Evolutionary conservation across 768 basidiomycete genomes (phyloP), one percentile per base, ranked within the genome.

Genomic region (Trametes meyenii): DNA sequence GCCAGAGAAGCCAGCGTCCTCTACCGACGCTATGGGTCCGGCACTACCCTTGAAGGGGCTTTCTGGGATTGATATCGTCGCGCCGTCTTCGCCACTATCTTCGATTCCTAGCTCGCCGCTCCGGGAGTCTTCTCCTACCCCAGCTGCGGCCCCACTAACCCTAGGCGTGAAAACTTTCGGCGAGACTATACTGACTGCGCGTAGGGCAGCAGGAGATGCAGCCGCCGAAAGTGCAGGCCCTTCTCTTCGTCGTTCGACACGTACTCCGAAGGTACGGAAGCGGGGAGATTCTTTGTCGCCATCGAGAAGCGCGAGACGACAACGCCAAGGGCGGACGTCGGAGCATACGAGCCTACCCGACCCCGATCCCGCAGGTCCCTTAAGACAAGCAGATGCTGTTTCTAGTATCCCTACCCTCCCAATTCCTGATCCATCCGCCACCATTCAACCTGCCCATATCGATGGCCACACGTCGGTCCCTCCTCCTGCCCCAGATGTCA

Each of bases 231-330:
- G 11, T 19, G 8, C 38, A 0, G 16, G 35, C 38, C 29, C 17
- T 50, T 23, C 55, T 14, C 58, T 50, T 10, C 61, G 65, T 36
- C 61, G 60, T 24, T 62, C 61, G 16, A 11, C 44, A 4, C 56
- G 60, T 6, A 52, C 55, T 2, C 62, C 55, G 2, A 64, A 64
- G 24, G 44, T 52, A 2, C 54, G 55, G 8, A 56, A 48, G 17
- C 53, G 55, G 1, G 63, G 59, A 5, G 49, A 64, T 4, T 62
- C 62, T 1, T 24, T 58, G 21, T 63, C 62, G 1, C 57, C 62
- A 0, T 29, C 21, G 7, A 29, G 62, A 19, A 46, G 13, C 19
- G 11, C 12, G n/a, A 49, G 26, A 16, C 40, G 35, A 17, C n/a
- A 3, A 12, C 10, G n/a, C 11, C 39, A n/a, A n/a, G 17, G 14